Evolutionary conservation across 2,329 filamentous ascomycete species (phyloP).

Genomic region (Monosporascus sp.): DNA sequence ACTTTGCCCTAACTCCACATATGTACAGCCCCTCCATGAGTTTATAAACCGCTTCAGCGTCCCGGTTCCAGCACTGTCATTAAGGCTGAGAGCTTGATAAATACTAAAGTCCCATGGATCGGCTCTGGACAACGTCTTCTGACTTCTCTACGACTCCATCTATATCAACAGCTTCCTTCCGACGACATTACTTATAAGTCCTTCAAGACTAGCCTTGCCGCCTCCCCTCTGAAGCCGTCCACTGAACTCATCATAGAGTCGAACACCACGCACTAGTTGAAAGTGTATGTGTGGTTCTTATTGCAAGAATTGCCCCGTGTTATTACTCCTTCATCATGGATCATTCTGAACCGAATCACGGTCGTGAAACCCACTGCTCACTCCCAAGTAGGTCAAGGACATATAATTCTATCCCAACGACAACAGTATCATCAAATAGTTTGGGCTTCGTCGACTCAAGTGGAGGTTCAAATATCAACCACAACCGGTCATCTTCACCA

Average conservation of each 20-base stretch:
- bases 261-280: not conserved
- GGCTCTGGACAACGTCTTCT: not conserved
- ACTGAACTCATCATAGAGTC: not conserved
- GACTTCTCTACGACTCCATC: not conserved
- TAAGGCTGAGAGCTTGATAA: not conserved
- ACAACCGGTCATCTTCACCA: not conserved
- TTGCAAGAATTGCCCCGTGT: not conserved
- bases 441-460: not conserved
- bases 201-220: not conserved
- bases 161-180: not conserved
- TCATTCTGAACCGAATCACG: not conserved
- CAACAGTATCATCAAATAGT: not conserved
- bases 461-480: not conserved
- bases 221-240: not conserved
- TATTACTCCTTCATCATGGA: not conserved
- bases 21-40: not conserved
- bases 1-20: not conserved
- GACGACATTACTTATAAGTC: not conserved
- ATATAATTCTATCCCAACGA: not conserved
- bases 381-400: not conserved
- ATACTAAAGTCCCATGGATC: not conserved
- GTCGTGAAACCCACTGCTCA: not conserved
- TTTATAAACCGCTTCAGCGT: not conserved
- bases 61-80: not conserved
- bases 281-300: not conserved